Evolutionary conservation across 2,329 filamentous ascomycete species (phyloP), one percentile per base, ranked within the genome.

Genomic region (Exophiala spinifera): DNA sequence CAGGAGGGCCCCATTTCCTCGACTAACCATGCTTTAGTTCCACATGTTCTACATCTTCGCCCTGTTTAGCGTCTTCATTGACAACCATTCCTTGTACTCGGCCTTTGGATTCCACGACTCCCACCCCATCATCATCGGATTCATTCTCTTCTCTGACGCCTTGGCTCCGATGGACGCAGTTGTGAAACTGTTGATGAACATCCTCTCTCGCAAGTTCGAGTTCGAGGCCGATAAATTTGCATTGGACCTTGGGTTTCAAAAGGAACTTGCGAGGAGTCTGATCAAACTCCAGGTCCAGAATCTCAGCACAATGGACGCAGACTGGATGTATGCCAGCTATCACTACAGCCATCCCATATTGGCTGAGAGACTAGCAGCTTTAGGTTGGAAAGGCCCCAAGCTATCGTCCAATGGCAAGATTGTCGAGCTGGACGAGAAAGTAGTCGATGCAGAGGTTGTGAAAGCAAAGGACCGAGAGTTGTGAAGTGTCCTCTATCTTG

Each of bases 211-310:
- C 64, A 89, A 86, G 64, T 96, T 95, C 71, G 94, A 99, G 75
- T 99, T 95, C 74, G 83, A 99, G 79, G 95, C 94, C 59, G 84
- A 99, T 74, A 84, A 81, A 19, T 99, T 99, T 69, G 94, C 92
- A 53, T 81, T 86, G 64, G 79, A 85, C 46, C 85, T 96, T 8
- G 94, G 94, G 49, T 96, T 92, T 75, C 83, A 86, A 49, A 76
- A 82, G 43, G 86, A 96, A 71, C 85, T 99, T 49, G 90, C 91
- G 40, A 80, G 84, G 60, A 94, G 90, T 19, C 82, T 99, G 60
- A 91, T 99, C 76, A 96, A 96, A 78, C 87, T 99, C 49, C 95
- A 99, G 75, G 90, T 96, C 67, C 91, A 97, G 78, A 99, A 99
- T 70, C 80, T 99, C 63, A 95, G 90, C 74, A 95, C 89, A 58